Evolutionary conservation across 805 yeast species (phyloP).

Genomic region (Soucietia sequanensis): DNA sequence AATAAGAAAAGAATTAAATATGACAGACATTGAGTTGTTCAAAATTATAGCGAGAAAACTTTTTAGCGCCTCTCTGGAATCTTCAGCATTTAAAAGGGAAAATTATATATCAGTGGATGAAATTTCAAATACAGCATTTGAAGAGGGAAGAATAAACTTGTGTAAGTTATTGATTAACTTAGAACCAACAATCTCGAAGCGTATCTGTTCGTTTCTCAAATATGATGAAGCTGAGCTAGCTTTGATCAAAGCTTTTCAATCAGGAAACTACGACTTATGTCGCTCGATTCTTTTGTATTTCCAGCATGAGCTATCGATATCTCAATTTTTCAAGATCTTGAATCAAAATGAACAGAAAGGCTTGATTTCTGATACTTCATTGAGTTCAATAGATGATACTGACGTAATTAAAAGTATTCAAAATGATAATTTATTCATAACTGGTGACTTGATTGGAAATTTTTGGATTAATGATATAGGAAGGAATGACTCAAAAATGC

Average conservation of each 20-base stretch:
- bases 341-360: slow-evolving; percentile 42
- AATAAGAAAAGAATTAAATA: slow-evolving; percentile 51
- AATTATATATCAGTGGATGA: slow-evolving; percentile 51
- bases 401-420: slow-evolving; percentile 9
- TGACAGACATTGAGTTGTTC: slow-evolving; percentile 61
- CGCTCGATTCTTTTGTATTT: slow-evolving; percentile 56
- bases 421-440: slow-evolving; percentile 25
- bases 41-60: slow-evolving; percentile 49
- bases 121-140: slow-evolving; percentile 64
- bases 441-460: slow-evolving; percentile 38
- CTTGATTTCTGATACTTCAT: slow-evolving; percentile 29
- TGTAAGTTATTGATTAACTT: slow-evolving; percentile 65
- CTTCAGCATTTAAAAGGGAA: slow-evolving; percentile 23
- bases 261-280: slow-evolving; percentile 60
- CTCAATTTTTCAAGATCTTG: slow-evolving; percentile 69
- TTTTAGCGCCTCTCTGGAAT: slow-evolving; percentile 13
- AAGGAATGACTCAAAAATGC: slow-evolving; percentile 15
- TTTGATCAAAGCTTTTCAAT: slow-evolving; percentile 60
- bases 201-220: slow-evolving; percentile 57
- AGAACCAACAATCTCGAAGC: slow-evolving; percentile 64
- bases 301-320: slow-evolving; percentile 51
- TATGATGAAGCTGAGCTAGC: slow-evolving; percentile 76
- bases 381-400: slow-evolving; percentile 15
- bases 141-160: slow-evolving; percentile 75
- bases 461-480: slow-evolving; percentile 37